Evolutionary conservation across 371 early-diverging fungal genomes (phyloP).

Genomic region (Mortierella sp.): DNA sequence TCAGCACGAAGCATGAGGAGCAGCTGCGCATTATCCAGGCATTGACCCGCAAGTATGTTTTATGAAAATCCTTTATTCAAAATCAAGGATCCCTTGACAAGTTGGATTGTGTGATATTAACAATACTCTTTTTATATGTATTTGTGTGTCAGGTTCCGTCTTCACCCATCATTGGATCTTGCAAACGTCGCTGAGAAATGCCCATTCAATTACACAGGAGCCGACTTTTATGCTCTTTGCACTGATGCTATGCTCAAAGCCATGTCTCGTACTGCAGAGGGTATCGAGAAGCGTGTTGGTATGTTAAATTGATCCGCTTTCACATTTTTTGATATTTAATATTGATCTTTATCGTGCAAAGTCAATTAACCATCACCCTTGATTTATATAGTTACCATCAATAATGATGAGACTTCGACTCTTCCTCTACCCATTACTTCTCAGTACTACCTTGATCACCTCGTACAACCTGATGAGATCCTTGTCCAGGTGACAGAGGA

Average conservation of each 20-base stretch:
- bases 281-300: constrained; percentile 79
- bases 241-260: constrained; percentile 98
- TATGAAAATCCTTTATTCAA: background rate
- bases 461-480: constrained; percentile 75
- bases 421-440: constrained; percentile 73
- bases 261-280: constrained; percentile 88
- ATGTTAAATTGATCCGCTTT: constrained; percentile 9
- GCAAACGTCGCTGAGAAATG: constrained; percentile 82
- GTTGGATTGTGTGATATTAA: background rate
- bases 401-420: constrained; percentile 46
- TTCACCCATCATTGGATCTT: constrained; percentile 84
- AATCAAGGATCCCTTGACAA: too few species aligned
- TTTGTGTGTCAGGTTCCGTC: constrained; percentile 76
- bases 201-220: constrained; percentile 95
- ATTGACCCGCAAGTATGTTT: constrained; percentile 88
- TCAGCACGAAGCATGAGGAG: constrained; percentile 86
- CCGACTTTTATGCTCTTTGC: constrained; percentile 98
- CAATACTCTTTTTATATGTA: background rate
- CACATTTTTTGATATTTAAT: too few species aligned
- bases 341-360: background rate
- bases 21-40: constrained; percentile 93
- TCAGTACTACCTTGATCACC: constrained; percentile 86
- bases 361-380: background rate
- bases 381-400: constrained; percentile 26
- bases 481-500: constrained; percentile 79